Evolutionary conservation across 2,329 filamentous ascomycete genomes (phyloP), one percentile per base, ranked within the genome.

Genomic region (Fusarium haematococcum): DNA sequence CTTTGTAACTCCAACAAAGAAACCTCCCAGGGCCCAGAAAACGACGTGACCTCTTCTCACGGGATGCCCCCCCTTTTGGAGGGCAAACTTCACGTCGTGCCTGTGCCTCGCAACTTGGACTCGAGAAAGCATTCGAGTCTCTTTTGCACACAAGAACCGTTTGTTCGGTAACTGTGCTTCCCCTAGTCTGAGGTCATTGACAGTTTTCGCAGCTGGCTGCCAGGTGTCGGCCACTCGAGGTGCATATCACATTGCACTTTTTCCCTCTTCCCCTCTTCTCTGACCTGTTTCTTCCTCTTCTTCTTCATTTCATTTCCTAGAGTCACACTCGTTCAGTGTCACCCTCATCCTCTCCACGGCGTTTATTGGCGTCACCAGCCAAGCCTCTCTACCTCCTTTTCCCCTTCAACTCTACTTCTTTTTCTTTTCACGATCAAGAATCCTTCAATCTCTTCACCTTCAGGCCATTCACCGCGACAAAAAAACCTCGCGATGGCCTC

Each of bases 21-120:
- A 41, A 20, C n/a, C 20, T 7, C 6, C 20, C 41, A 33, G 27
- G 25, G 10, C 37, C 37, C 67, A 71, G 57, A 25, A 7, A 23
- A 20, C 20, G 25, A 25, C 25, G 41, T 23, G 41, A 43, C 54
- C 5, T 45, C 32, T n/a, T 25, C 37, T 41, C 54, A 52, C 59
- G 48, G 50, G 45, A 18, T 41, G n/a, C 25, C 14, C 35, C 32
- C 37, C 14, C 35, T 33, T 45, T 35, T 60, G 50, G 27, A 61
- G 52, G 57, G 33, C 32, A 32, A 67, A n/a, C 39, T 70, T 70
- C 50, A 73, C 72, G 71, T 54, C 61, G 72, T 75, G 56, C 41
- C 37, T 70, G 72, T 62, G 41, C 37, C 41, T 72, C 73, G 73
- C 73, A 75, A 75, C 73, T 56, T 68, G 73, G 70, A 75, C 73